Conservation (phyloP, 1,139 yeast species). For the Protomyces inouyei region DNA sequence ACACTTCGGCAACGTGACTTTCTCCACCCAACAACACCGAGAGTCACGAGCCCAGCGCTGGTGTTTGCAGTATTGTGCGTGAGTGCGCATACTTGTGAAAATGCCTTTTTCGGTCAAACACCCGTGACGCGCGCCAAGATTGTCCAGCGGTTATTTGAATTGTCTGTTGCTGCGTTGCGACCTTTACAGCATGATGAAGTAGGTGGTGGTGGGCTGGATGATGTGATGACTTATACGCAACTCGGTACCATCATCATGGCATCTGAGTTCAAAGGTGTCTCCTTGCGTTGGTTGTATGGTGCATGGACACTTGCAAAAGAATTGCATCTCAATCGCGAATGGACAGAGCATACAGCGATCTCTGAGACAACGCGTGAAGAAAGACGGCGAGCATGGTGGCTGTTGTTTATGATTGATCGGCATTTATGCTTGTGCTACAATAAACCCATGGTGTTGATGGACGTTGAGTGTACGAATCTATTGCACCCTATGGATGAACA, state of each 20-base stretch:
- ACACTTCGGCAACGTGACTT: slow-evolving; percentile 35
- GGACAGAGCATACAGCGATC: slow-evolving; percentile 28
- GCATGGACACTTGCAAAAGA: slow-evolving; percentile 41
- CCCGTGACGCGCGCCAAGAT: slow-evolving; percentile 37
- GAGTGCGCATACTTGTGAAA: slow-evolving; percentile 43
- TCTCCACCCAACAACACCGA: slow-evolving; percentile 34
- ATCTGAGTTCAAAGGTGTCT: slow-evolving; percentile 43
- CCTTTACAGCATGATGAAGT: slow-evolving; percentile 34
- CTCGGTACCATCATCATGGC: slow-evolving; percentile 44
- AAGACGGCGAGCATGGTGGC: slow-evolving; percentile 46
- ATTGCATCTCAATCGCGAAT: slow-evolving; percentile 39
- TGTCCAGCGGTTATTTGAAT: slow-evolving; percentile 37
- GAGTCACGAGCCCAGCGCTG: slow-evolving; percentile 40
- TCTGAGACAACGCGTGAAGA: slow-evolving; percentile 43
- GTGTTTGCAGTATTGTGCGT: slow-evolving; percentile 41
- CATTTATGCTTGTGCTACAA: slow-evolving; percentile 44
- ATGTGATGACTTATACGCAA: slow-evolving; percentile 42
- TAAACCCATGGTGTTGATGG: slow-evolving; percentile 39
- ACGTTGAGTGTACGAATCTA: slow-evolving; percentile 39
- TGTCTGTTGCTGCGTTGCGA: slow-evolving; percentile 36
- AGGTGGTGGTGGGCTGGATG: slow-evolving; percentile 41
- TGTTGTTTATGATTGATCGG: slow-evolving; percentile 44
- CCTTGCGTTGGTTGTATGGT: slow-evolving; percentile 43
- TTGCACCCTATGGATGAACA: slow-evolving; percentile 41
- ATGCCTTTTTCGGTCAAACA: slow-evolving; percentile 40